Conservation (phyloP, 2,329 filamentous ascomycete genomes). For the Colletotrichum eremochloae region DNA sequence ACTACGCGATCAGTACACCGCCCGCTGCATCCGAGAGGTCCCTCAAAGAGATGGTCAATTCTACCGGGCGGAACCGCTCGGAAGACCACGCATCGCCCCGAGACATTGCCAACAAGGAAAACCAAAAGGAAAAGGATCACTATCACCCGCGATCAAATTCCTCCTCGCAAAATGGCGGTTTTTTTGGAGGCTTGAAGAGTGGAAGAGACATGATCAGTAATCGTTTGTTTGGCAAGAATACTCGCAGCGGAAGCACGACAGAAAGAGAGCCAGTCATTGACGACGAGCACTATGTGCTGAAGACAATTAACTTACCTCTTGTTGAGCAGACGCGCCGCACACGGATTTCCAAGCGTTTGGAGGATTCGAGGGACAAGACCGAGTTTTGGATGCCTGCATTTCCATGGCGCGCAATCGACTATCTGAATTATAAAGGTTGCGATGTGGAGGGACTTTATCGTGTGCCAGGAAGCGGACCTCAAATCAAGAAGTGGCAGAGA, state of each 20-base stretch:
- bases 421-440: slow-evolving; percentile 93
- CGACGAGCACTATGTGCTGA: slow-evolving; percentile 86
- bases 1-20: slow-evolving; percentile 70
- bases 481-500: slow-evolving; percentile 94
- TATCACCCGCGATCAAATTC: slow-evolving; percentile 61
- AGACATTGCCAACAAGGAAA: slow-evolving; percentile 60
- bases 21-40: slow-evolving; percentile 75
- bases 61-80: slow-evolving; percentile 77
- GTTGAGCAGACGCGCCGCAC: slow-evolving; percentile 92
- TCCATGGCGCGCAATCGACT: slow-evolving; percentile 96
- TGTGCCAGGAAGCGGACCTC: slow-evolving; percentile 88
- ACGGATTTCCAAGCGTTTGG: slow-evolving; percentile 89
- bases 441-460: slow-evolving; percentile 95
- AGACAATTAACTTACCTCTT: slow-evolving; percentile 87
- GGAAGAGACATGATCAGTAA: slow-evolving; percentile 86
- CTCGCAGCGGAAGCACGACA: slow-evolving; percentile 77
- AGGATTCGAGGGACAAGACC: slow-evolving; percentile 92
- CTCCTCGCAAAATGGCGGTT: slow-evolving; percentile 71
- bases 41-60: slow-evolving; percentile 76
- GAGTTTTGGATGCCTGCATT: slow-evolving; percentile 99
- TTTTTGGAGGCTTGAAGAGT: slow-evolving; percentile 81
- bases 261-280: slow-evolving; percentile 77
- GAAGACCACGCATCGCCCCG: slow-evolving; percentile 72
- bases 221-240: slow-evolving; percentile 84
- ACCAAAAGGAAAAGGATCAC: slow-evolving; percentile 44